phyloP scores from a whole-genome alignment of 2,329 filamentous ascomycete species.

The Penicillium sp. region DNA sequence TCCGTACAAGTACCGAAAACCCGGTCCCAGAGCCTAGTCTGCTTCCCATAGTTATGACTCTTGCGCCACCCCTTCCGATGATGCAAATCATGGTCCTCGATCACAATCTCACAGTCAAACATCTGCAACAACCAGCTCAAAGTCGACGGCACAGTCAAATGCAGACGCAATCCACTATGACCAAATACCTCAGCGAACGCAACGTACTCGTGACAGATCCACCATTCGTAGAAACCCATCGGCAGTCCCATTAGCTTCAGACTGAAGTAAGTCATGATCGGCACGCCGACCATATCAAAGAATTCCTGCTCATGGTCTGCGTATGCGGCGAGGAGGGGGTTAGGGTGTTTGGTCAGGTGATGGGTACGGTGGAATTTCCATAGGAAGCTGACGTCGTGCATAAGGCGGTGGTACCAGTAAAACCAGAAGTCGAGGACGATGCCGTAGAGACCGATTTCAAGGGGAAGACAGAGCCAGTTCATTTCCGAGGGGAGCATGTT shows the following conservation, averaged over 20 bases:
- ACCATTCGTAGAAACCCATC: conserved; percentile 48
- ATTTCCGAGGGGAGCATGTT: conserved; percentile 24
- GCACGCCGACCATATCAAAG: conserved; percentile 43
- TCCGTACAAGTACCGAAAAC: conserved; percentile 36
- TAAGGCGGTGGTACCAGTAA: conserved; percentile 31
- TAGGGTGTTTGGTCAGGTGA: conserved; percentile 46
- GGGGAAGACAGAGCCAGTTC: conserved; percentile 34
- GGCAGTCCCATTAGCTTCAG: conserved; percentile 38
- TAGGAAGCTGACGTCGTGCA: conserved; percentile 41
- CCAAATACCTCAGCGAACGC: conserved; percentile 33
- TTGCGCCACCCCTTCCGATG: conserved; percentile 40
- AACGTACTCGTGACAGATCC: conserved; percentile 46
- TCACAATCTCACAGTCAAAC: conserved; percentile 38
- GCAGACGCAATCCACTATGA: conserved; percentile 29
- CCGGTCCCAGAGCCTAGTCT: conserved; percentile 35
- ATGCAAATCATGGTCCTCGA: conserved; percentile 44
- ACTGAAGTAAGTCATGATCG: conserved; percentile 37
- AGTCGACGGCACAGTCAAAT: conserved; percentile 34
- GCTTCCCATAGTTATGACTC: conserved; percentile 38
- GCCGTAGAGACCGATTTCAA: conserved; percentile 30
- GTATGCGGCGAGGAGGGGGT: conserved; percentile 41
- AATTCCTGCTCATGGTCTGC: conserved; percentile 45
- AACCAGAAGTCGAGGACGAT: conserved; percentile 27
- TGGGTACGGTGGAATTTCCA: conserved; percentile 47
- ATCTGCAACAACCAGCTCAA: conserved; percentile 35